Percentiles rank a stretch among this genome's conserved stretches.
Conservation (phyloP, 805 yeast species). For the Torulaspora quercuum region DNA sequence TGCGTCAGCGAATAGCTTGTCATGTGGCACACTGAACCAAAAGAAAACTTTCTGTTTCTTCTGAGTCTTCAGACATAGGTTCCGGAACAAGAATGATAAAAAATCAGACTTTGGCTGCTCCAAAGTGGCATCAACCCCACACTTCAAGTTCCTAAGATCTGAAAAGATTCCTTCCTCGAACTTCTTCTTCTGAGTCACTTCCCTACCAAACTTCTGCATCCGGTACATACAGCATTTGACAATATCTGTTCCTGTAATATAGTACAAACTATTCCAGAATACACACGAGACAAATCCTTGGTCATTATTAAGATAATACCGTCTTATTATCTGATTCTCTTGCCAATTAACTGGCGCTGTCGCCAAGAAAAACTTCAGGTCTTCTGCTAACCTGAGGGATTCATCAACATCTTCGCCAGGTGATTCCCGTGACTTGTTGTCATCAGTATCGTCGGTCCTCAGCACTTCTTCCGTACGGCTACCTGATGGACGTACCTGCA, state of each 20-base stretch:
- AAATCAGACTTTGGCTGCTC: constrained; percentile 86
- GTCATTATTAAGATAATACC: constrained; percentile 80
- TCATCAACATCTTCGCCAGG: constrained; percentile 39
- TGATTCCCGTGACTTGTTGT: constrained; percentile 3
- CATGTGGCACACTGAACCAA: constrained; percentile 96
- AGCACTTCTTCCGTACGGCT: constrained; percentile 24
- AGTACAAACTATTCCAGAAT: constrained; percentile 84
- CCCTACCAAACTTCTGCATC: constrained; percentile 85
- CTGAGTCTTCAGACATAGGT: constrained; percentile 86
- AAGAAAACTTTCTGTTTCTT: constrained; percentile 95
- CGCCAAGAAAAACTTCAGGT: constrained; percentile 77
- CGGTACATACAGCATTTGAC: constrained; percentile 87
- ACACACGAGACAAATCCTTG: constrained; percentile 93
- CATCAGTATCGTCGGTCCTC: constrained; percentile 11
- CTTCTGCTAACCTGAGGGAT: constrained; percentile 62
- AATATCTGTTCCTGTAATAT: constrained; percentile 93
- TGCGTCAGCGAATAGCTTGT: constrained; percentile 87
- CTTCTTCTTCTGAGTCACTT: constrained; percentile 79
- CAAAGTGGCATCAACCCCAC: constrained; percentile 80
- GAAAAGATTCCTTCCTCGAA: constrained; percentile 96
- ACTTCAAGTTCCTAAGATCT: constrained; percentile 79
- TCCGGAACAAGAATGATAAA: constrained; percentile 76
- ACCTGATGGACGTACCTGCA: constrained; percentile 16
- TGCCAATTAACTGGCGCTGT: constrained; percentile 97
- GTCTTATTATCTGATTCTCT: constrained; percentile 77